Evolutionary conservation across 2,329 filamentous ascomycete genomes (phyloP).

Genomic region (Proliferodiscus dingleyae): DNA sequence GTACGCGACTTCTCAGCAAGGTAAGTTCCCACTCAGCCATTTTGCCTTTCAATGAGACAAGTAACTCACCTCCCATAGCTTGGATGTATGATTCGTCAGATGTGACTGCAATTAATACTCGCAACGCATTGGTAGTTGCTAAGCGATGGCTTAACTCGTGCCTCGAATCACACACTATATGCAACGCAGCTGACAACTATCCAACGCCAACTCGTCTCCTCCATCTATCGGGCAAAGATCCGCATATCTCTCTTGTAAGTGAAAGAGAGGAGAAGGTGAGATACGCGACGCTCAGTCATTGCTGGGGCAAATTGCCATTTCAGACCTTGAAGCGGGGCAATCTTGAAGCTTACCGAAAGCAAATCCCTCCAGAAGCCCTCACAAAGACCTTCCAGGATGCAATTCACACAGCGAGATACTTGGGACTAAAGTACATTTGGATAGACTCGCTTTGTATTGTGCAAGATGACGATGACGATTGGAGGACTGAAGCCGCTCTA

Average conservation of each 20-base stretch:
- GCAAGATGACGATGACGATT: slow-evolving; percentile 21
- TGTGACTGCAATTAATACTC: no score
- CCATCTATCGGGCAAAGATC: background rate
- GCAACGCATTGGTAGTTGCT: no score
- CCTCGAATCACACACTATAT: no score
- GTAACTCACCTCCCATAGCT: no score
- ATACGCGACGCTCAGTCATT: slow-evolving; percentile 16
- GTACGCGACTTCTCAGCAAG: no score
- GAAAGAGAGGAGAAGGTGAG: background rate
- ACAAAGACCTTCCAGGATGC: slow-evolving; percentile 24
- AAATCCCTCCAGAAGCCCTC: slow-evolving; percentile 11
- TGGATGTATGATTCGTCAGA: no score
- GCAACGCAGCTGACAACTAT: background rate
- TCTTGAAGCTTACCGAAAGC: slow-evolving; percentile 4
- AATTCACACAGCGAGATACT: slow-evolving; percentile 13
- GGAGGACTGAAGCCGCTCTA: slow-evolving; percentile 15
- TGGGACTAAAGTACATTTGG: slow-evolving; percentile 26
- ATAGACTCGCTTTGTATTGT: no score
- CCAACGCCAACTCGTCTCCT: background rate
- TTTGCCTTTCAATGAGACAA: no score
- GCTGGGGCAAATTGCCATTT: slow-evolving; percentile 8
- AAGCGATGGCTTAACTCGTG: no score
- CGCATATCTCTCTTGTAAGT: background rate
- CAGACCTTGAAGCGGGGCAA: slow-evolving; percentile 3
- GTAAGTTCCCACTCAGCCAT: no score